These are phyloP conservation scores for Rhynchosporium graminicola DNA, from an alignment of 2,329 filamentous ascomycete genomes.

Conservation along the genomic window DNA sequence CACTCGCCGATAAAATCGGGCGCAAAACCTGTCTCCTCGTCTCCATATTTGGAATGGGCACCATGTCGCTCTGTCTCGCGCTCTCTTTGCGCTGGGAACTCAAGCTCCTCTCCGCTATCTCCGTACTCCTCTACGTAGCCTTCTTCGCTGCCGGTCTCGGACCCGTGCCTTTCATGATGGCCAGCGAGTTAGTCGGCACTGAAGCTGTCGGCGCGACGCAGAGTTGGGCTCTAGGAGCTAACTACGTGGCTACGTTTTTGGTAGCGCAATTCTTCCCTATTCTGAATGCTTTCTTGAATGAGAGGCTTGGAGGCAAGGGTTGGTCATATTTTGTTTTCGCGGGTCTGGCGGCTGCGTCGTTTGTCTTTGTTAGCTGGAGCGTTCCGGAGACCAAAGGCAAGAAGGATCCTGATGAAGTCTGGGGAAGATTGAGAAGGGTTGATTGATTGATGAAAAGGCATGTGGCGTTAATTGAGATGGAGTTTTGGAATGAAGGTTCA, in stretches of 20 bases:
- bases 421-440: conserved; percentile 59
- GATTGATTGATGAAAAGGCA: background rate
- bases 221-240: conserved; percentile 82
- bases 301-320: conserved; percentile 65
- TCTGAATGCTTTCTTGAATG: conserved; percentile 72
- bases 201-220: conserved; percentile 92
- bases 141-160: conserved; percentile 90
- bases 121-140: conserved; percentile 82
- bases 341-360: conserved; percentile 67
- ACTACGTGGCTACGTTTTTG: conserved; percentile 87
- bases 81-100: conserved; percentile 74
- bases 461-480: background rate
- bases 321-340: conserved; percentile 94
- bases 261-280: conserved; percentile 96
- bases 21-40: conserved; percentile 82
- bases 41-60: conserved; percentile 83
- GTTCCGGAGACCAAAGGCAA: conserved; percentile 91
- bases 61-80: conserved; percentile 74
- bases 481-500: background rate
- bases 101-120: conserved; percentile 75
- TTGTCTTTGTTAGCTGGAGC: conserved; percentile 67
- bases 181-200: conserved; percentile 84
- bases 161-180: conserved; percentile 91
- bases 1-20: conserved; percentile 82
- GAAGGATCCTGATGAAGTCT: conserved; percentile 84